Conservation (phyloP, 2,329 filamentous ascomycete genomes). For the Penicillium sp. region DNA sequence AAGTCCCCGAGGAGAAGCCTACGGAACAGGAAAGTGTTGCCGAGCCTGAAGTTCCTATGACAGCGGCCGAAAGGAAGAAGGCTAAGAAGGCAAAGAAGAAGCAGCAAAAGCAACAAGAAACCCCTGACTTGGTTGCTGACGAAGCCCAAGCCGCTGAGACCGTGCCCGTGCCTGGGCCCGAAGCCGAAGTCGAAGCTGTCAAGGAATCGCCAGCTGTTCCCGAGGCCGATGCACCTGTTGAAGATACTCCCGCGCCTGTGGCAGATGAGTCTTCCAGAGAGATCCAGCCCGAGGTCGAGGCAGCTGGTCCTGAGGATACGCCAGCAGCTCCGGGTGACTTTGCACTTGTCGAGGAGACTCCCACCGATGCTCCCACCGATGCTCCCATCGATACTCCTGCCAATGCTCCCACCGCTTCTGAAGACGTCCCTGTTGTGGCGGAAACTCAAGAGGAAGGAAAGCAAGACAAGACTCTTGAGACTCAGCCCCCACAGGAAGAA, state of each 20-base stretch:
- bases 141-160: conserved; percentile 8
- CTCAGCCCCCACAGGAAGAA: conserved; percentile 7
- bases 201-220: conserved; percentile 9
- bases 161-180: background rate
- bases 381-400: too few relatives aligned
- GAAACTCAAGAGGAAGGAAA: conserved; percentile 5
- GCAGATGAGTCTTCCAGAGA: too few relatives aligned
- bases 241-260: background rate
- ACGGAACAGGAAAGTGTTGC: background rate
- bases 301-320: background rate
- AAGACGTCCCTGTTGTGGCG: background rate
- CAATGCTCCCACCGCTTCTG: background rate
- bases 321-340: background rate
- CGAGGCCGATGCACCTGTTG: background rate
- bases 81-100: conserved; percentile 24
- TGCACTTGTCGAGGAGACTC: background rate
- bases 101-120: conserved; percentile 20
- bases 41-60: conserved; percentile 19
- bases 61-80: conserved; percentile 20
- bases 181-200: background rate
- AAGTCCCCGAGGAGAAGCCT: background rate
- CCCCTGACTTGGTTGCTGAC: background rate
- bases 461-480: background rate
- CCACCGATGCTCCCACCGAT: background rate
- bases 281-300: background rate